Base-by-base conservation (phyloP, 345 rosid species). In the Acer negundo region DNA sequence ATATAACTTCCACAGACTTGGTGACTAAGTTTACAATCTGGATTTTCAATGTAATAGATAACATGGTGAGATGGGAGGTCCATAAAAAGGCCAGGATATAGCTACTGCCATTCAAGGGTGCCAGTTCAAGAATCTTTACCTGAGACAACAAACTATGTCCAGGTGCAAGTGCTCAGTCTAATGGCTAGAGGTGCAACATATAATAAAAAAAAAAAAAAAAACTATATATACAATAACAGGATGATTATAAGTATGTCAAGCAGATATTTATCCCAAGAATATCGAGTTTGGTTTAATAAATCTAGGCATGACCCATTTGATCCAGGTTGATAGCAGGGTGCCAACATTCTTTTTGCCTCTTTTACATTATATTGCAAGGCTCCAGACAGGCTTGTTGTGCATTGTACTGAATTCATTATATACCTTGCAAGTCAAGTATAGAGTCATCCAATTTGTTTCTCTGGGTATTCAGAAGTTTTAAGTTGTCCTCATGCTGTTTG, bases 391-490 rank as follows among this genome's bases (percentile, higher is more conserved):
- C 10, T 62, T 31, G 8, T 61, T 20, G 13, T 66, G 8, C n/a
- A 61, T 44, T 62, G 66, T 26, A 47, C 44, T 47, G 22, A 46
- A 47, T 42, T 19, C 73, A 62, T 58, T 35, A 4, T 59, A 38
- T 79, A 92, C 98, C 97, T 88, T 88, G 94, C 83, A 87, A 78
- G 26, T 90, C 90, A 53, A 87, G 77, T 74, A 94, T 88, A 16
- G 88, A 72, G 28, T 86, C 95, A 70, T 88, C 95, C 42, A 92
- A 42, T 76, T 87, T 92, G 85, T 62, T 77, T 74, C 85, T 87
- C 85, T 89, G 86, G 56, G 78, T 35, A 75, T 85, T 87, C 84
- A 89, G 76, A 75, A 85, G 78, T 16, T 75, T 86, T n/a, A 90
- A 26, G 74, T 85, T 85, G 55, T 87, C 86, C 62, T 94, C 97